Base-by-base conservation (phyloP, 176 grass and related monocot genomes). In the Rhynchospora breviuscula region DNA sequence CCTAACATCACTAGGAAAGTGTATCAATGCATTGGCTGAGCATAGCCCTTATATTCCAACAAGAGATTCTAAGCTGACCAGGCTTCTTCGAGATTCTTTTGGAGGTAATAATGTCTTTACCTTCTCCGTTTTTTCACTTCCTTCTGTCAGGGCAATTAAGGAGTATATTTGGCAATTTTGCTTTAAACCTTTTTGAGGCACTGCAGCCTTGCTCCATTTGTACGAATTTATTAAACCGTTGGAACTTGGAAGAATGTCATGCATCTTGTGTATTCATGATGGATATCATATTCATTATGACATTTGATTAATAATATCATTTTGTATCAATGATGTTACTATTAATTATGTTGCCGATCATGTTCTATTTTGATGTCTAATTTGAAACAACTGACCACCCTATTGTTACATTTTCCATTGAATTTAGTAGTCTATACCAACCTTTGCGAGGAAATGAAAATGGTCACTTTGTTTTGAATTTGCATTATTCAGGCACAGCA, bases 11-110 rank as follows among this genome's bases (percentile, higher is more conserved):
- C 84, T 98, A 56, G 95, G 95, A 67, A 98, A 95, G 53, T 98
- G 95, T 85, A 98, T 98, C 75, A 98, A 98, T 56, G 95, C 92
- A 44, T 82, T 98, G 87, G 95, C 95, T 87, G 95, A 98, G 84
- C 91, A 95, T 84, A 90, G 89, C 85, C 85, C 89, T 67, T 88
- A 98, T 90, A 88, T 98, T 91, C 95, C 95, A 63, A 98, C 80
- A 49, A 93, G 95, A 87, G 95, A 95, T 52, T 98, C 95, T 63
- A 98, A 98, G 64, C 87, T 98, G 80, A 98, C 95, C 84, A 98
- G 95, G 86, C 85, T 98, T 48, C 86, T 98, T 35, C 92, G 95
- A 84, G 95, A 98, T 90, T 98, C 95, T 84, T 98, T 98, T 91
- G 95, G 95, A 93, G 95, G 95, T 98, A 52, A 25, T 87, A 35